phyloP scores from a whole-genome alignment of 768 basidiomycete species.

The Hericium alpestre region DNA sequence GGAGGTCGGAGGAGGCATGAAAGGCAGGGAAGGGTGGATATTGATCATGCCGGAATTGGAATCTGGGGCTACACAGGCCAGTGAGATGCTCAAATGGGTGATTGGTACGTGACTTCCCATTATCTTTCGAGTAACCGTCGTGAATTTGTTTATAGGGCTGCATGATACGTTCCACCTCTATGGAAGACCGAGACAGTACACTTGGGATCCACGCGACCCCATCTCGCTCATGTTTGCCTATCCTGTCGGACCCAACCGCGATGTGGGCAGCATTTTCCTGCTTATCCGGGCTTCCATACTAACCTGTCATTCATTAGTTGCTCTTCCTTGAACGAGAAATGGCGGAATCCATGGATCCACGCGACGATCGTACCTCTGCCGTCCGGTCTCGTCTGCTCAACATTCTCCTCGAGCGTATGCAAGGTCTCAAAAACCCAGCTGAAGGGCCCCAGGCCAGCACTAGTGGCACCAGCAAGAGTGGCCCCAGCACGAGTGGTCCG shows the following conservation, averaged over 20 bases:
- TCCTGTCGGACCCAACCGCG: slow-evolving; percentile 73
- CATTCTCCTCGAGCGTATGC: slow-evolving; percentile 58
- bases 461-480: no score
- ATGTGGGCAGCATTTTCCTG: slow-evolving; percentile 41
- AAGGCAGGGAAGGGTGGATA: slow-evolving; percentile 71
- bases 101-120: slow-evolving; percentile 45
- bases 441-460: neutral
- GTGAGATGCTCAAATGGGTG: slow-evolving; percentile 87
- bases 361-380: slow-evolving; percentile 66
- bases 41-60: slow-evolving; percentile 86
- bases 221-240: slow-evolving; percentile 88
- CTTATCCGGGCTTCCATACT: neutral
- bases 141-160: slow-evolving; percentile 36
- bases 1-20: slow-evolving; percentile 54
- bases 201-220: slow-evolving; percentile 82
- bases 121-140: neutral
- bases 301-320: slow-evolving; percentile 31
- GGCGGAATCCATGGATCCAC: slow-evolving; percentile 67
- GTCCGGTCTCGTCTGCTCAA: slow-evolving; percentile 53
- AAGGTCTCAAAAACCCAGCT: slow-evolving; percentile 19
- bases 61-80: slow-evolving; percentile 46
- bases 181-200: slow-evolving; percentile 77
- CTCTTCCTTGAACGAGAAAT: slow-evolving; percentile 83
- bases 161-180: slow-evolving; percentile 85
- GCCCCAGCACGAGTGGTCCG: neutral